These are phyloP conservation scores for Akanthomyces dipterigenus DNA, from an alignment of 2,329 filamentous ascomycete species.

Conservation along the genomic window DNA sequence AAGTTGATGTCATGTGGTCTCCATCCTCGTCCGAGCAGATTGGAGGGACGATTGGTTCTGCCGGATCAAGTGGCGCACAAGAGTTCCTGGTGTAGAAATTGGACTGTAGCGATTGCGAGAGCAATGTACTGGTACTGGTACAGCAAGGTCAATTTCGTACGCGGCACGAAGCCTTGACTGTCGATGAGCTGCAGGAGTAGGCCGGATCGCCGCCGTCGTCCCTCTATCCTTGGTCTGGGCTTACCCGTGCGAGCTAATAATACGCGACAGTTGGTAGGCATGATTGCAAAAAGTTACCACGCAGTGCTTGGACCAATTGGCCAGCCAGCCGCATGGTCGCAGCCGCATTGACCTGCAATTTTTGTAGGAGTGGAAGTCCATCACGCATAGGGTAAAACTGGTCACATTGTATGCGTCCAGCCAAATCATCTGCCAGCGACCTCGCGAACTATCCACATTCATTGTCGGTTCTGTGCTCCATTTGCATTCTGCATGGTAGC, in stretches of 20 bases:
- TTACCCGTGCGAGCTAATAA: background rate
- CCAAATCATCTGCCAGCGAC: background rate
- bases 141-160: background rate
- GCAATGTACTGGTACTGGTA: too few relatives aligned
- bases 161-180: background rate
- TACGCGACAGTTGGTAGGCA: background rate
- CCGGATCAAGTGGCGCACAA: background rate
- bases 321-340: background rate
- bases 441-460: background rate
- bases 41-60: background rate
- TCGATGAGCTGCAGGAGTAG: too few relatives aligned
- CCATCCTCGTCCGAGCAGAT: background rate
- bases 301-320: background rate
- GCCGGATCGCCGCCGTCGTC: background rate
- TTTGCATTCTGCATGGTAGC: background rate
- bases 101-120: too few relatives aligned
- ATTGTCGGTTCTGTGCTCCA: background rate
- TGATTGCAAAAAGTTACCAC: background rate
- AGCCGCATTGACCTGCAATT: background rate
- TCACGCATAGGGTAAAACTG: background rate
- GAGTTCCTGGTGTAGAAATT: background rate
- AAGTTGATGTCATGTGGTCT: constrained; percentile 3
- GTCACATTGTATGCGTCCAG: constrained; percentile 1
- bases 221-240: background rate
- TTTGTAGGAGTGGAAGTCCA: background rate